Evolutionary conservation across 495 filamentous ascomycete species (phyloP).

Genomic region (Sphaerosporella brunnea): DNA sequence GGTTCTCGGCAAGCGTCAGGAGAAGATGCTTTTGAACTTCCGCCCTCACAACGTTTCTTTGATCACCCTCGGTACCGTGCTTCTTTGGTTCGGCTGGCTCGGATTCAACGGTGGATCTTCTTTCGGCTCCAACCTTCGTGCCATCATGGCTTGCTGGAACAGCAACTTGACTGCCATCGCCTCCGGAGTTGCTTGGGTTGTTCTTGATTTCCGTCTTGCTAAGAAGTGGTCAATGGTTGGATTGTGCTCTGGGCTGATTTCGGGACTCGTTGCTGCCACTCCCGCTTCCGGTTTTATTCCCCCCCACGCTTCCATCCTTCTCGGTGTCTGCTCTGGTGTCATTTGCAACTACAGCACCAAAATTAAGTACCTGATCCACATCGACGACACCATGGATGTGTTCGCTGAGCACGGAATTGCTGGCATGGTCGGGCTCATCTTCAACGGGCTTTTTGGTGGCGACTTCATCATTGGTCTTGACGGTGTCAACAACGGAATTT

Average conservation of each 20-base stretch:
- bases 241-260: conserved; percentile 91
- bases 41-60: conserved; percentile 95
- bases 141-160: conserved; percentile 95
- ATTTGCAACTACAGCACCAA: conserved; percentile 92
- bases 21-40: conserved; percentile 94
- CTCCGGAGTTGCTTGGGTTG: conserved; percentile 68
- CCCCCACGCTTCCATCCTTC: conserved; percentile 72
- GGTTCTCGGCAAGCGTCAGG: conserved; percentile 89
- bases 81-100: conserved; percentile 98
- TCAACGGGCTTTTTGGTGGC: conserved; percentile 82
- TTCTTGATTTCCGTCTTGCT: conserved; percentile 87
- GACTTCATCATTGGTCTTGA: conserved; percentile 84
- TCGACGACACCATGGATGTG: conserved; percentile 95
- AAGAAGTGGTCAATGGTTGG: conserved; percentile 99
- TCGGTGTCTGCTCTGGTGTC: conserved; percentile 69
- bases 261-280: conserved; percentile 78
- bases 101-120: conserved; percentile 96
- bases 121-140: conserved; percentile 92
- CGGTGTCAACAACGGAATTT: conserved; percentile 65
- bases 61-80: conserved; percentile 83
- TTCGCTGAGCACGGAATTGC: conserved; percentile 95
- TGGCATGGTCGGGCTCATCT: conserved; percentile 78
- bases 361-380: conserved; percentile 86
- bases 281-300: conserved; percentile 74
- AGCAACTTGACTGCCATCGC: conserved; percentile 82